Percentiles rank a stretch among this genome's conserved stretches.
Evolutionary conservation across 176 grass and related monocot species (phyloP).

Genomic region (Carex myosuroides): DNA sequence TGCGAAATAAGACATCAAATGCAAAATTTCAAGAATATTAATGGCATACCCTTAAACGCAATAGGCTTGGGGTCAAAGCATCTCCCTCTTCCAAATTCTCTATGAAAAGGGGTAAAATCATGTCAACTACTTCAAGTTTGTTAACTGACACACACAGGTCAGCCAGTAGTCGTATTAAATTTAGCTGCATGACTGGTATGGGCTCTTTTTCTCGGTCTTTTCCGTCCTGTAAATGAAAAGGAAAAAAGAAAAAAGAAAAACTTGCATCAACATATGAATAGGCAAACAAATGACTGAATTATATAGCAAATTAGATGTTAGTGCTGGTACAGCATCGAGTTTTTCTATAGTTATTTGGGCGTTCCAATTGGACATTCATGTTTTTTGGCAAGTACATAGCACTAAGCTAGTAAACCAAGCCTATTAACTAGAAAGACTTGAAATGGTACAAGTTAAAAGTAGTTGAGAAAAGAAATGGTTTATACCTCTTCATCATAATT

Average conservation of each 20-base stretch:
- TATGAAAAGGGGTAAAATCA: conserved; percentile 97
- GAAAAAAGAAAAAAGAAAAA: neutral
- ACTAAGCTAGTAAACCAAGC: conserved; percentile 15
- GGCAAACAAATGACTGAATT: conserved; percentile 22
- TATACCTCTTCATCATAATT: conserved; percentile 94
- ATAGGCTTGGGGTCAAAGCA: conserved; percentile 76
- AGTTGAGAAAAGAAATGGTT: conserved; percentile 9
- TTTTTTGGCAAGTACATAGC: neutral
- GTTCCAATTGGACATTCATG: neutral
- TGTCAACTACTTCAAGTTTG: conserved; percentile 99
- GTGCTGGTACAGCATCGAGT: neutral
- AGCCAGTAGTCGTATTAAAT: conserved; percentile 82
- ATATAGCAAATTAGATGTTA: conserved; percentile 24
- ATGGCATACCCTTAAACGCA: conserved; percentile 69
- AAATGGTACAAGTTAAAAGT: conserved; percentile 10
- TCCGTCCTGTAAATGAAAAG: conserved; percentile 53
- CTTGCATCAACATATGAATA: conserved; percentile 16
- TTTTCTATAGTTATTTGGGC: neutral
- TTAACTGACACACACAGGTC: conserved; percentile 83
- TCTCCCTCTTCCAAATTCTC: conserved; percentile 98
- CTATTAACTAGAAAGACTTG: neutral
- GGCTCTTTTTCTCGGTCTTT: conserved; percentile 90
- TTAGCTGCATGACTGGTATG: conserved; percentile 72
- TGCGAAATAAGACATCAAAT: conserved; percentile 19
- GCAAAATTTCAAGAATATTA: conserved; percentile 22